Evolutionary conservation across 169 alveolate species (phyloP).

Genomic region (Cystoisospora suis): DNA sequence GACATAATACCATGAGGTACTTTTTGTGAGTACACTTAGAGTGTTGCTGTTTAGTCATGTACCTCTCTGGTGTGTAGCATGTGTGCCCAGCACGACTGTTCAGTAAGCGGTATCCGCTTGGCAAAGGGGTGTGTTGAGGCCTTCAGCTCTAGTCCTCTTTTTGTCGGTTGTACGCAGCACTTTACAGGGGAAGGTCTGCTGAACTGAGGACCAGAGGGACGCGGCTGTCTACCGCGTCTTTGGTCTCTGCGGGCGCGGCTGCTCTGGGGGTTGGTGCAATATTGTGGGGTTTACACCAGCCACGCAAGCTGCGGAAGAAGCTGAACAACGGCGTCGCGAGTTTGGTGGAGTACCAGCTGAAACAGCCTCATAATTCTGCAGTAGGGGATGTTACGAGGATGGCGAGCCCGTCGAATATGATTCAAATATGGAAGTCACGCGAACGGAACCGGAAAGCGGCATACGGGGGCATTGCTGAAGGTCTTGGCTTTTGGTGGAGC

Average conservation of each 20-base stretch:
- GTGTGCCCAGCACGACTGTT: too few species aligned
- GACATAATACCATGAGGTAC: too few species aligned
- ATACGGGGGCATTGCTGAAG: neutral
- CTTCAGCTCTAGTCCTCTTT: too few species aligned
- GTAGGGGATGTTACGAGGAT: neutral
- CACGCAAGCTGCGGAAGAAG: constrained; percentile 9
- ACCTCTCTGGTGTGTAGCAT: too few species aligned
- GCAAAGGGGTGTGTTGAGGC: too few species aligned
- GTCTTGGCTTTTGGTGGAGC: neutral
- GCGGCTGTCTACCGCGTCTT: neutral
- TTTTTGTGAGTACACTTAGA: too few species aligned
- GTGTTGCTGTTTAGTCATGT: too few species aligned
- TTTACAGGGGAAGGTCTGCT: neutral
- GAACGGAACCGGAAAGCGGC: neutral
- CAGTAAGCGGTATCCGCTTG: too few species aligned
- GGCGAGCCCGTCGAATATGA: neutral
- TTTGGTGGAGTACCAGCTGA: neutral
- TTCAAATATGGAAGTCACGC: neutral
- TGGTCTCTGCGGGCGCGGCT: neutral
- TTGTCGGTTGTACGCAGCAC: too few species aligned
- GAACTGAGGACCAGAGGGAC: neutral
- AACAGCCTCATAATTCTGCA: neutral
- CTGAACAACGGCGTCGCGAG: neutral
- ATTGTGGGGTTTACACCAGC: neutral
- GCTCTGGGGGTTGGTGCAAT: neutral